Conservation (phyloP, 2,329 filamentous ascomycete genomes). For the Cladosporium sp. region DNA sequence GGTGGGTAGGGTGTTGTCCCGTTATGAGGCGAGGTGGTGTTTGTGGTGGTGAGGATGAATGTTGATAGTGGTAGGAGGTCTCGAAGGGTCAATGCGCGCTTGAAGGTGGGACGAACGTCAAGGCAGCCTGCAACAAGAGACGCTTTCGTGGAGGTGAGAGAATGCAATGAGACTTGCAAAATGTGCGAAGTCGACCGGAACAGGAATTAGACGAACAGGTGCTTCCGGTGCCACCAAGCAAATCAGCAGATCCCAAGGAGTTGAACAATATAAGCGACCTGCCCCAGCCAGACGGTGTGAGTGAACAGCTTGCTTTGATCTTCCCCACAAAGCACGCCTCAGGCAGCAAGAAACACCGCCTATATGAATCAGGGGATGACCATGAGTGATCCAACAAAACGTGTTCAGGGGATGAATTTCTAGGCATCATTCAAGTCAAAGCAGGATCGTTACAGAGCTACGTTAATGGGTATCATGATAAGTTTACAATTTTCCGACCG, state of each 20-base stretch:
- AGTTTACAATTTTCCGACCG: slow-evolving; percentile 1
- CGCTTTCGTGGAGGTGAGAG: neutral
- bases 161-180: no score
- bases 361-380: slow-evolving; percentile 9
- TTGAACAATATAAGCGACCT: no score
- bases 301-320: neutral
- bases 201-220: no score
- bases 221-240: no score
- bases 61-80: slow-evolving; percentile 2
- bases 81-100: neutral
- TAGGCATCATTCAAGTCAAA: no score
- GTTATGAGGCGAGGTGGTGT: neutral
- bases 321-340: neutral
- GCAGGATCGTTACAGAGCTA: neutral
- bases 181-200: no score
- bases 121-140: no score
- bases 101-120: neutral
- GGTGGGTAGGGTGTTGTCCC: neutral
- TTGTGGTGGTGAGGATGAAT: neutral
- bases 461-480: slow-evolving; percentile 12
- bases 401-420: neutral
- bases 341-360: neutral
- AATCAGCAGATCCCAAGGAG: no score
- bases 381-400: no score
- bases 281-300: neutral